Conservation (phyloP, 805 yeast genomes). For the Candida incommunis region DNA sequence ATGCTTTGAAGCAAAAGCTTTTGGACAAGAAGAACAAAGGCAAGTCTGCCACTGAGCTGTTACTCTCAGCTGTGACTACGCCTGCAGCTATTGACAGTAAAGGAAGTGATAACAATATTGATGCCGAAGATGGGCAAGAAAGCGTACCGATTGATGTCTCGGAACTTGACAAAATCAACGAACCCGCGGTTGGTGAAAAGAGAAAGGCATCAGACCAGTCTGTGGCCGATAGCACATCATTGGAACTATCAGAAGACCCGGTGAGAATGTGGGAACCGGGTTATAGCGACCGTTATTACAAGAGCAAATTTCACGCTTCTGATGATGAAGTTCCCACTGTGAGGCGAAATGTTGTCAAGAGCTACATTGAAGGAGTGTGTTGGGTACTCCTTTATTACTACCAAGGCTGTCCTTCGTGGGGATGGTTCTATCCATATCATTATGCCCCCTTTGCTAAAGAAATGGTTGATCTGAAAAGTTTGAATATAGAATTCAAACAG, state of each 20-base stretch:
- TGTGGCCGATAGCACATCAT: slow-evolving; percentile 22
- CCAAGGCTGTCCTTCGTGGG: slow-evolving; percentile 98
- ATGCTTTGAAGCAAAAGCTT: slow-evolving; percentile 1
- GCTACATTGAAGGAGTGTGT: slow-evolving; percentile 88
- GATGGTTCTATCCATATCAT: slow-evolving; percentile 93
- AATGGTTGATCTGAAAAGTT: slow-evolving; percentile 36
- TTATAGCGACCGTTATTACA: slow-evolving; percentile 68
- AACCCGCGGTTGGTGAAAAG: slow-evolving; percentile 3
- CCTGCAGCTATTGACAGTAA: slow-evolving; percentile 1
- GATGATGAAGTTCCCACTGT: slow-evolving; percentile 35
- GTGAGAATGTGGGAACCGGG: slow-evolving; percentile 81
- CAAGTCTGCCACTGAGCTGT: neutral
- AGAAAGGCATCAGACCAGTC: slow-evolving; percentile 9
- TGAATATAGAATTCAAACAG: slow-evolving; percentile 45
- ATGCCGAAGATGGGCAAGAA: slow-evolving; percentile 16
- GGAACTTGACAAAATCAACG: slow-evolving; percentile 8
- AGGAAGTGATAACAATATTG: slow-evolving; percentile 7
- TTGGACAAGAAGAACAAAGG: slow-evolving; percentile 4
- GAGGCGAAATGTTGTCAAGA: slow-evolving; percentile 46
- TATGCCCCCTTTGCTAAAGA: slow-evolving; percentile 97
- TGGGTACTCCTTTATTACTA: slow-evolving; percentile 91
- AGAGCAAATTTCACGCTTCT: slow-evolving; percentile 49
- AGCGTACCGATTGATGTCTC: slow-evolving; percentile 13
- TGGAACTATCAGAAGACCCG: slow-evolving; percentile 33
- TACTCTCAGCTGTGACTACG: neutral